Evolutionary conservation across 2,329 filamentous ascomycete species (phyloP), one percentile per base, ranked within the genome.

Genomic region (Drechslera avenae): DNA sequence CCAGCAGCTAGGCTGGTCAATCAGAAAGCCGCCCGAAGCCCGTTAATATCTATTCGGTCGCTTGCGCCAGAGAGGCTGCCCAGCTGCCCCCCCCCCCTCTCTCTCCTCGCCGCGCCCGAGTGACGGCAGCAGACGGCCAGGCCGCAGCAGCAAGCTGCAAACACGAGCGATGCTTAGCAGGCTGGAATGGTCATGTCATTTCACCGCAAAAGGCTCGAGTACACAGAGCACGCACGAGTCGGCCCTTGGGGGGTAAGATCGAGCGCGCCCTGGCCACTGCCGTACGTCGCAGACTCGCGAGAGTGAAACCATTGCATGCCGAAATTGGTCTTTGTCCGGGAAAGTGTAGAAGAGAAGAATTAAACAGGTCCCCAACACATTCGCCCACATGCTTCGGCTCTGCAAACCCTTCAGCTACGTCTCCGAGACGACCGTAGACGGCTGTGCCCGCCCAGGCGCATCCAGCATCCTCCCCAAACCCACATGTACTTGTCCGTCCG

Each of bases 31-130:
- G 60, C 60, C 55, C 62, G 46, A 58, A 53, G 54, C 60, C 61
- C 59, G 51, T 62, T 64, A 57, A 62, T 64, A 60, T 59, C 51
- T 54, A 53, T 52, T 47, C 50, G 39, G 56, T 57, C 50, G 56
- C 55, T 59, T 61, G 55, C 52, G 40, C 49, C 31, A 50, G 36
- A 49, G 21, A 23, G 46, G 39, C 44, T 43, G 31, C 19, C 31
- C 23, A 10, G 21, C 18, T 14, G 30, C 40, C 18, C 14, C 33
- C 30, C 33, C 40, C 40, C 26, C 30, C 33, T 30, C 12, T 8
- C 14, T 19, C 36, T 8, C 26, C 32, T 45, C 32, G 42, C 39
- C 39, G 16, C 48, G 39, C 21, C 44, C 50, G 36, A 28, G 23
- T 8, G n/a, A 28, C 23, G 23, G 23, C 23, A 28, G 23, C 8